Evolutionary conservation across 192 early-diverging fungal genomes (phyloP), one percentile per base, ranked within the genome.

Genomic region (Phycomyces blakesleeanus): DNA sequence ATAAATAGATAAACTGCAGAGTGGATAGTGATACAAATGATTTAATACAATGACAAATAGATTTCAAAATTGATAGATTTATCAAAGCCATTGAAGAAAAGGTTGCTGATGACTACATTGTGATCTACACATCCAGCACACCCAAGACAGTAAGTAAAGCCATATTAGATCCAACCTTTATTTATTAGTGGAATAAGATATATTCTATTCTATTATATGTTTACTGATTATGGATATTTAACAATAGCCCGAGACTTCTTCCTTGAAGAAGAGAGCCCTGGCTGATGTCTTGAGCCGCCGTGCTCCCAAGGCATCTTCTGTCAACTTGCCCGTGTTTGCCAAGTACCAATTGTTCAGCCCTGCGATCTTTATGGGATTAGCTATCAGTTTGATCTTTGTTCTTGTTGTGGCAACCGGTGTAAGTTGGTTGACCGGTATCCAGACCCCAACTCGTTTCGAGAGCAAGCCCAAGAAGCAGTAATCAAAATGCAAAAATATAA

Each of bases 341-440:
- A 75, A 75, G 41, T 75, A 75, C 39, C 68, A 70, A 49, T 44
- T 75, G 3, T 75, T 75, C 22, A 65, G 63, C 10, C 59, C 73
- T 37, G 73, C 54, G 29, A 64, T 75, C 39, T 69, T 69, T 50
- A 75, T 75, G 73, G 60, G 55, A 7, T 38, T 75, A 29, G 67
- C 42, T 41, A 63, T 69, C 11, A 38, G 42, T 12, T 69, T 66
- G 1, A 22, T 75, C 3, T 69, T 75, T 50, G 47, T 75, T 50
- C 44, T 66, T 29, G 69, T 75, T 57, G 55, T 55, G 24, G 63
- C 47, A 5, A 58, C 59, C 29, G 73, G 73, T 20, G 51, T 75
- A 20, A 63, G 67, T 16, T 75, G 73, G 73, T 37, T 75, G 14
- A 49, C 22, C 10, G 57, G 67, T 29, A 75, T 75, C 40, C 67